Evolutionary conservation across 345 rosid genomes (phyloP).

Genomic region (Camelina neglecta): DNA sequence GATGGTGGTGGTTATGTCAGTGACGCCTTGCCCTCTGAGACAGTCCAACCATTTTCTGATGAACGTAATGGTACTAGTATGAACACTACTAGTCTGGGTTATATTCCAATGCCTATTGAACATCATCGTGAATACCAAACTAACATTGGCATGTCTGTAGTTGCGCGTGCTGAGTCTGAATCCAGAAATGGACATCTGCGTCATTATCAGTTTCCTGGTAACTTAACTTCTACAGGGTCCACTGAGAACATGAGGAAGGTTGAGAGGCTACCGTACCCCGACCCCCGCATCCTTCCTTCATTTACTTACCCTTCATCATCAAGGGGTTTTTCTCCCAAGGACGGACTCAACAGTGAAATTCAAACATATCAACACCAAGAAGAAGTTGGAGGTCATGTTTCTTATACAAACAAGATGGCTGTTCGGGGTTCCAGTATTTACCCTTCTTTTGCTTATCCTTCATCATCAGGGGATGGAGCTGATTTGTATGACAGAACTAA

Average conservation of each 20-base stretch:
- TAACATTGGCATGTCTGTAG: conserved; percentile 22
- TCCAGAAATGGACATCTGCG: conserved; percentile 13
- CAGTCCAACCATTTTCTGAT: conserved; percentile 24
- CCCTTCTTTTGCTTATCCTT: conserved; percentile 40
- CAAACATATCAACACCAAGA: conserved; percentile 32
- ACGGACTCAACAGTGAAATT: conserved; percentile 4
- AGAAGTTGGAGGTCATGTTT: conserved; percentile 22
- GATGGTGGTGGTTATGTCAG: not conserved
- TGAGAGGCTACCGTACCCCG: conserved; percentile 40
- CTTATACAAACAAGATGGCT: conserved; percentile 11
- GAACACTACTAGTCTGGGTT: conserved; percentile 30
- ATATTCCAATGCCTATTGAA: conserved; percentile 36
- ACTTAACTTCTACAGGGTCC: conserved; percentile 17
- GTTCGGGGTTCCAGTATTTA: conserved; percentile 26
- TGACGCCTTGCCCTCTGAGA: conserved; percentile 36
- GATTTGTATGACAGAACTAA: conserved; percentile 33
- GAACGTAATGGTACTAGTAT: conserved; percentile 34
- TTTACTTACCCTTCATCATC: conserved; percentile 29
- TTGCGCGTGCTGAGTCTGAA: conserved; percentile 39
- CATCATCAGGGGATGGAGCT: conserved; percentile 23
- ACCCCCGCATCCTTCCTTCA: conserved; percentile 42
- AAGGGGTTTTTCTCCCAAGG: conserved; percentile 26
- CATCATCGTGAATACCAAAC: conserved; percentile 32
- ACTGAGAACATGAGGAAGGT: conserved; percentile 21
- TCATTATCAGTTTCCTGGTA: conserved; percentile 39